Evolutionary conservation across 768 basidiomycete genomes (phyloP).

Genomic region (Kwoniella mangroviensis): DNA sequence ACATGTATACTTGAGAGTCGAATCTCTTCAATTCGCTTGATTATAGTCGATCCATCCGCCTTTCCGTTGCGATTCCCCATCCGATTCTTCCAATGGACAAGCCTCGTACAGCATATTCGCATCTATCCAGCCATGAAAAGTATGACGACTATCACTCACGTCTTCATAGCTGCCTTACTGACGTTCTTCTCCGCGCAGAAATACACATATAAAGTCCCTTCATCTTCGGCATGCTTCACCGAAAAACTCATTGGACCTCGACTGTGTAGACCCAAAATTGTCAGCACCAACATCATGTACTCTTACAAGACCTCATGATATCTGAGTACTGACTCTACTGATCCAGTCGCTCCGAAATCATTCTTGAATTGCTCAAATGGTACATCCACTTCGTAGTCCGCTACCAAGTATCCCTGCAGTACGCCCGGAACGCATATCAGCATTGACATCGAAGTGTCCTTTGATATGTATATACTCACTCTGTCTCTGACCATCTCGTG

Average conservation of each 20-base stretch:
- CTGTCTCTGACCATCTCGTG: slow-evolving; percentile 95
- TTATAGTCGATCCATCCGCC: too few relatives aligned
- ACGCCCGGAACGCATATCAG: too few relatives aligned
- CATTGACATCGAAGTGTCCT: too few relatives aligned
- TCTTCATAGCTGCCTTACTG: slow-evolving; percentile 96
- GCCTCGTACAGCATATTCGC: too few relatives aligned
- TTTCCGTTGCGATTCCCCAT: too few relatives aligned
- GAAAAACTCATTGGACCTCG: slow-evolving; percentile 89
- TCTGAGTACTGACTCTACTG: slow-evolving; percentile 74
- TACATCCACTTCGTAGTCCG: slow-evolving; percentile 92
- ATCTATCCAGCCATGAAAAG: too few relatives aligned
- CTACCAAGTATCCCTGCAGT: slow-evolving; percentile 83
- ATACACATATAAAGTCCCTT: slow-evolving; percentile 87
- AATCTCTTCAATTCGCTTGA: too few relatives aligned
- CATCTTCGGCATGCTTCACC: slow-evolving; percentile 71
- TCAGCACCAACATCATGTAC: background rate
- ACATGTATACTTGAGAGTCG: background rate
- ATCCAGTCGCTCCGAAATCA: slow-evolving; percentile 72
- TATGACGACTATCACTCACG: slow-evolving; percentile 64
- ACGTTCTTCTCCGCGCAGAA: slow-evolving; percentile 96
- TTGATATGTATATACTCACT: slow-evolving; percentile 62
- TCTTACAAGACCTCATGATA: too few relatives aligned
- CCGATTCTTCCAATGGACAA: too few relatives aligned
- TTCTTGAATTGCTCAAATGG: slow-evolving; percentile 76
- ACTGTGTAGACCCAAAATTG: slow-evolving; percentile 60